A percentile compares a stretch with the other conserved stretches of the same genome.
phyloP scores from a whole-genome alignment of 805 yeast species.

The Yamadazyma paraphyllophila region DNA sequence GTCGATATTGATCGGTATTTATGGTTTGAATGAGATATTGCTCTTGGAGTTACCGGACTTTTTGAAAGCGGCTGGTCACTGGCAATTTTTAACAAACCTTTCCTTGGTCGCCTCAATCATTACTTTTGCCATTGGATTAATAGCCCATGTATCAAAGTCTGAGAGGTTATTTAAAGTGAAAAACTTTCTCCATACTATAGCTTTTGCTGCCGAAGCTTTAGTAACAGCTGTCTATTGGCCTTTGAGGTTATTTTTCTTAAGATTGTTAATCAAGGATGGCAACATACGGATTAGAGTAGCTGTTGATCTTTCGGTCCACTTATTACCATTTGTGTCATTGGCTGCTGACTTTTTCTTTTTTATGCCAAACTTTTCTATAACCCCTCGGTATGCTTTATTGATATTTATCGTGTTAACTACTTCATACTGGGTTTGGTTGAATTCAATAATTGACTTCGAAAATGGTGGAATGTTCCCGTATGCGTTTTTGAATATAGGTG shows the following conservation, averaged over 20 bases:
- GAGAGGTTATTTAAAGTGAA: slow-evolving; percentile 29
- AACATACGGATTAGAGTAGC: slow-evolving; percentile 41
- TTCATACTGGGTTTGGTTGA: slow-evolving; percentile 55
- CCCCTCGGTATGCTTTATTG: slow-evolving; percentile 35
- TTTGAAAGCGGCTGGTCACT: slow-evolving; percentile 58
- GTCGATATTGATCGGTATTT: slow-evolving; percentile 27
- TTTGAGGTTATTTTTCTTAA: slow-evolving; percentile 50
- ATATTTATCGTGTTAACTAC: slow-evolving; percentile 39
- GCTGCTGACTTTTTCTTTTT: slow-evolving; percentile 53
- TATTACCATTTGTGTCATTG: slow-evolving; percentile 55
- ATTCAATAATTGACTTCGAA: slow-evolving; percentile 44
- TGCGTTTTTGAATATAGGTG: slow-evolving; percentile 59
- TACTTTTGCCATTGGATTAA: slow-evolving; percentile 38
- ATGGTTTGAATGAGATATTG: slow-evolving; percentile 23
- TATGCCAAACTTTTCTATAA: slow-evolving; percentile 44
- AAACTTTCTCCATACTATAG: slow-evolving; percentile 49
- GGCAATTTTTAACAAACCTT: slow-evolving; percentile 72
- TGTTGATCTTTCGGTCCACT: slow-evolving; percentile 59
- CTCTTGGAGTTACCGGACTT: slow-evolving; percentile 44
- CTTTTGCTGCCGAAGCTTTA: slow-evolving; percentile 56
- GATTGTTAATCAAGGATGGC: slow-evolving; percentile 44
- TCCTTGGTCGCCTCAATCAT: slow-evolving; percentile 49
- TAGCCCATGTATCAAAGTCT: slow-evolving; percentile 31
- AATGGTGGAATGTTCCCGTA: slow-evolving; percentile 59
- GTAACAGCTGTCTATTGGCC: slow-evolving; percentile 73